These are phyloP conservation scores for Coprinopsis sp. DNA, from an alignment of 768 basidiomycete genomes.

Conservation along the genomic window DNA sequence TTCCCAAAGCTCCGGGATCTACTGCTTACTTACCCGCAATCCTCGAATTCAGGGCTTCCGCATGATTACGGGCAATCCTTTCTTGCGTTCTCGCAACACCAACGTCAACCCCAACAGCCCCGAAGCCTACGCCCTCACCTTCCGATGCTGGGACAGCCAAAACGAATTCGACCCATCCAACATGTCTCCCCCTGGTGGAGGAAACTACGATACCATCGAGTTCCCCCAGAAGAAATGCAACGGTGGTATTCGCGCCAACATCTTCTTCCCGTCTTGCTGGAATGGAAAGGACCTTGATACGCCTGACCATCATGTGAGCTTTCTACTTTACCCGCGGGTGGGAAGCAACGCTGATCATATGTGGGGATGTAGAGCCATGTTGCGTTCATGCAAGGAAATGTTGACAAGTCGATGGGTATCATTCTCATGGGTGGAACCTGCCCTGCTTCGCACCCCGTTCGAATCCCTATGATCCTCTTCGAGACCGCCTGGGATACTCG, in stretches of 20 bases:
- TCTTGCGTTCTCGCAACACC: neutral
- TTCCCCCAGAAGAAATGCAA: neutral
- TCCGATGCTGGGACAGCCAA: neutral
- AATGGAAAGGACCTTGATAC: conserved; percentile 8
- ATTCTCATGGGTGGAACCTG: conserved; percentile 5
- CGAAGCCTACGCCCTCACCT: neutral
- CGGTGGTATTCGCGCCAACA: conserved; percentile 2
- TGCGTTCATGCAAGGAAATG: conserved; percentile 1
- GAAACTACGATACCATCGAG: neutral
- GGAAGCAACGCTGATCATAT: neutral
- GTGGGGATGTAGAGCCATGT: conserved; percentile 6
- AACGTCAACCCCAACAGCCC: neutral
- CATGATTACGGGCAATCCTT: neutral
- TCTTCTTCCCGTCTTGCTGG: conserved; percentile 12
- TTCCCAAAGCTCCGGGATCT: neutral
- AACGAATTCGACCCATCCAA: neutral
- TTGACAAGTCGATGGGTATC: neutral
- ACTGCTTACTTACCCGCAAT: neutral
- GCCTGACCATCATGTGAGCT: conserved; percentile 7
- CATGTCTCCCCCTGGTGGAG: neutral
- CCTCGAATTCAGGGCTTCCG: neutral
- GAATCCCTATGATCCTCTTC: conserved; percentile 4
- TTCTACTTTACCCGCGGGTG: too few species aligned
- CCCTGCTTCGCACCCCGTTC: conserved; percentile 6
- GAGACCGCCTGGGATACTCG: conserved; percentile 11